Base-by-base conservation (phyloP, 2,329 filamentous ascomycete species). In the Penicillium fuscoglaucum region DNA sequence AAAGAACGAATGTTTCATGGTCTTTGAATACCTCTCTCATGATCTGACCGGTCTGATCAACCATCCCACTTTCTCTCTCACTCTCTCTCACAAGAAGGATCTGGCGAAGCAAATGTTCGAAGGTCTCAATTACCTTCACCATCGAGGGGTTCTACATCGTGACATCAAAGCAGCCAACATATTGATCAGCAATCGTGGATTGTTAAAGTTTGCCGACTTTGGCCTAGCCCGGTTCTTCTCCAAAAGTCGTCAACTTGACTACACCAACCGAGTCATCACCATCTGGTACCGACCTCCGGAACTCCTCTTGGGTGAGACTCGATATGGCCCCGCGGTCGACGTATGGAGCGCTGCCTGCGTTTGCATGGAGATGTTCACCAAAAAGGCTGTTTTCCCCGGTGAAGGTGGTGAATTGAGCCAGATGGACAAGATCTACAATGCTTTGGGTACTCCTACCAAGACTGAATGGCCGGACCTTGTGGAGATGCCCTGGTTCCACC, bases 101-200 rank as follows among this genome's bases (percentile, higher is more conserved):
- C 83, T 99, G 35, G 91, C 92, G 0, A 90, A 88, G 71, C 95
- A 99, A 70, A 84, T 99, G 63, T 98, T 99, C 68, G 89, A 96
- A 72, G 93, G 92, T 0, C 82, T 99, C 5, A 91, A 96, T 70
- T 99, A 98, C 71, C 85, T 99, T 1, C 95, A 99, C 73, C 88
- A 89, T 47, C 85, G 92, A 37, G 92, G 95, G n/a, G 93, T 99
- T 13, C 81, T 99, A 4, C 95, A 99, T 75, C 90, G 95, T 60
- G 95, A 99, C 70, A 98, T 99, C 78, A 99, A 99, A 76, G 95
- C 95, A 1, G 95, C 95, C 57, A 99, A 99, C 69, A 98, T 98
- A 58, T 82, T 99, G 24, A 90, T 99, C 58, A 96, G 91, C 76
- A 96, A 88, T 65, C 87, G 90, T 10, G 95, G 95, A 6, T 84